phyloP scores from a whole-genome alignment of 2,329 filamentous ascomycete species.

The Grosmannia serpens region DNA sequence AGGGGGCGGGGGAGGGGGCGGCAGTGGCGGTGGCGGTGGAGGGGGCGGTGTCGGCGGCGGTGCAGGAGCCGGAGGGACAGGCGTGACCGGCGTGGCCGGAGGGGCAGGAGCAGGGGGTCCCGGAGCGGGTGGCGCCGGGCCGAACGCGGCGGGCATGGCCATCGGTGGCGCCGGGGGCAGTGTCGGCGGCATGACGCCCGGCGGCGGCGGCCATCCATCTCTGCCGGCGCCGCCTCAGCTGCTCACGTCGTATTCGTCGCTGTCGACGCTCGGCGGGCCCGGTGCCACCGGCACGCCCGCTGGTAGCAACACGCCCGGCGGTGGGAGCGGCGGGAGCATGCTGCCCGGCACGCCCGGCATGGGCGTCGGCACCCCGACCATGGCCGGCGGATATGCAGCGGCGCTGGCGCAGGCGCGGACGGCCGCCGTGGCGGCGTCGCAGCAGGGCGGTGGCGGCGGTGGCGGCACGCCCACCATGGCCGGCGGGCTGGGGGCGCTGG shows the following conservation, averaged over 20 bases:
- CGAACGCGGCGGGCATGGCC: constrained; percentile 10
- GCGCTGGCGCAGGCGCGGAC: constrained; percentile 11
- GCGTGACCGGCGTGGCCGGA: not conserved
- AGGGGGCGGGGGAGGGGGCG: constrained; percentile 13
- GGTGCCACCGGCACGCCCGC: constrained; percentile 1
- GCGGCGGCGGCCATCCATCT: not conserved
- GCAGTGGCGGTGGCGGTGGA: constrained; percentile 16
- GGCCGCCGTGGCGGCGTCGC: constrained; percentile 9
- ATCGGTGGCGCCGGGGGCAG: constrained; percentile 21
- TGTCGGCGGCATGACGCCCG: not conserved
- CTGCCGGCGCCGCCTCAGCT: not conserved
- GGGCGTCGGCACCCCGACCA: constrained; percentile 4
- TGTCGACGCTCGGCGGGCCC: not conserved
- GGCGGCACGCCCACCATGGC: not conserved
- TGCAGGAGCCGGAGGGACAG: constrained; percentile 9
- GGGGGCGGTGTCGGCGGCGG: not conserved
- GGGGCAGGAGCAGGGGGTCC: not conserved
- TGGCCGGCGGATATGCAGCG: not conserved
- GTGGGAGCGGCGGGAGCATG: not conserved
- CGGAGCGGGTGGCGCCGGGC: not conserved
- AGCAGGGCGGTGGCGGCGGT: constrained; percentile 2
- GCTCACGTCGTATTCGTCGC: not conserved
- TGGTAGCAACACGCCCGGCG: constrained; percentile 1
- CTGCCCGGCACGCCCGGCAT: constrained; percentile 4
- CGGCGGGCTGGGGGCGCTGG: not conserved